Evolutionary conservation across 2,329 filamentous ascomycete species (phyloP).

Genomic region (Eurotiales sp.): DNA sequence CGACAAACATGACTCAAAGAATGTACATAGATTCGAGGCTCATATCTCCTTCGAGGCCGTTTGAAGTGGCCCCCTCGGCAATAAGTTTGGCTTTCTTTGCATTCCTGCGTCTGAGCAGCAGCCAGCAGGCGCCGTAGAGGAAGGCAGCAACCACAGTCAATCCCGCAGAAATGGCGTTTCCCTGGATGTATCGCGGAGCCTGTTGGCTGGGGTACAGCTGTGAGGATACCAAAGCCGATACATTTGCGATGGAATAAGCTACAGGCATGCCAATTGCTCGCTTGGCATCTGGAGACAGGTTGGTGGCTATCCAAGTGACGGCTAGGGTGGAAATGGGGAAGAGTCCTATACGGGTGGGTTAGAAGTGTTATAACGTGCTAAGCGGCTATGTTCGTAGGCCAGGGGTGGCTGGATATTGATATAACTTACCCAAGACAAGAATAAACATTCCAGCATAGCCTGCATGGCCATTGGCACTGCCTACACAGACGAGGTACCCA

Average conservation of each 20-base stretch:
- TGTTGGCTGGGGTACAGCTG: slow-evolving; percentile 8
- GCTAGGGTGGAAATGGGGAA: slow-evolving; percentile 8
- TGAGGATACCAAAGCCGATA: slow-evolving; percentile 4
- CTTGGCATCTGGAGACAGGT: slow-evolving; percentile 5
- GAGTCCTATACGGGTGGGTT: neutral
- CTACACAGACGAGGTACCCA: slow-evolving; percentile 8
- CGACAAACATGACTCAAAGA: slow-evolving; percentile 5
- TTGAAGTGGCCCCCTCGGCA: slow-evolving; percentile 3
- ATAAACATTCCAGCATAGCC: slow-evolving; percentile 12
- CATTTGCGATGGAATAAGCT: slow-evolving; percentile 5
- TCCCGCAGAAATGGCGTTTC: slow-evolving; percentile 9
- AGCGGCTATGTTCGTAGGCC: too few relatives aligned
- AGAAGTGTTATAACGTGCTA: too few relatives aligned
- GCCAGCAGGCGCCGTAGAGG: slow-evolving; percentile 2
- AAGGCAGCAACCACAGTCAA: slow-evolving; percentile 2
- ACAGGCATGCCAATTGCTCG: slow-evolving; percentile 8
- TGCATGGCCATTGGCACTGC: neutral
- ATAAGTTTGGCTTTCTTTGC: slow-evolving; percentile 3
- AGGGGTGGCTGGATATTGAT: neutral
- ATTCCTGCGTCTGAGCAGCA: slow-evolving; percentile 3
- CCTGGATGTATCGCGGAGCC: slow-evolving; percentile 4
- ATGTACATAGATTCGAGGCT: slow-evolving; percentile 11
- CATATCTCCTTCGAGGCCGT: slow-evolving; percentile 4
- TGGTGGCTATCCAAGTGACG: slow-evolving; percentile 4
- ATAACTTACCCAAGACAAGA: slow-evolving; percentile 4